Evolutionary conservation across 202 grass and related monocot genomes (phyloP).

Genomic region (Hordeum pubiflorum): DNA sequence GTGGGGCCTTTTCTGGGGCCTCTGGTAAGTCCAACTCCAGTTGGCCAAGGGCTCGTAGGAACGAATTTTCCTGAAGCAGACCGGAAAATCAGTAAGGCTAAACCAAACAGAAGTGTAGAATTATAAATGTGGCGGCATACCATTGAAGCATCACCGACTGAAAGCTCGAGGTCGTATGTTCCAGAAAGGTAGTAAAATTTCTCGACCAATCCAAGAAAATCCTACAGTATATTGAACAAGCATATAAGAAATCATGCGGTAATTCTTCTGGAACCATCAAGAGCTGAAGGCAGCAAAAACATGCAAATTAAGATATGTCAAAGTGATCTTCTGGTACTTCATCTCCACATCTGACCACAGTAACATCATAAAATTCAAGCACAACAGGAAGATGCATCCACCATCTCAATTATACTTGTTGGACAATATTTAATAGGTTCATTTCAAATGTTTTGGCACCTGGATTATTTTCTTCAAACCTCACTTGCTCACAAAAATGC

Average conservation of each 20-base stretch:
- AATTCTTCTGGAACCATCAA: not conserved
- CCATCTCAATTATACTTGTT: not conserved
- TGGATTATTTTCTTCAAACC: not conserved
- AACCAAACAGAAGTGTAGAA: not conserved
- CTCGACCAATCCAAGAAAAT: constrained; percentile 87
- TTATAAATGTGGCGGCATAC: constrained; percentile 33
- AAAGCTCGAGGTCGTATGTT: constrained; percentile 81
- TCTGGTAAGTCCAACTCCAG: constrained; percentile 85
- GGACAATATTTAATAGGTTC: constrained; percentile 1
- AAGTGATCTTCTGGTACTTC: not conserved
- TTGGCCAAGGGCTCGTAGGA: constrained; percentile 55
- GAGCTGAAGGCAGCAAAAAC: not conserved
- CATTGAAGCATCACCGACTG: constrained; percentile 89
- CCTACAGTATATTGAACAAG: constrained; percentile 36
- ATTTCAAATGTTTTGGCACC: not conserved
- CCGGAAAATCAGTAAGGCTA: constrained; percentile 16
- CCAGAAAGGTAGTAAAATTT: constrained; percentile 97
- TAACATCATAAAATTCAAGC: not conserved
- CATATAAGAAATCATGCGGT: constrained; percentile 21
- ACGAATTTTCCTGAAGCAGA: constrained; percentile 77
- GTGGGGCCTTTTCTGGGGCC: constrained; percentile 71
- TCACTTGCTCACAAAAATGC: not conserved
- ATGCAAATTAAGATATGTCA: not conserved
- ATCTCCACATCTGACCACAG: not conserved
- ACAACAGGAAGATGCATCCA: not conserved